Percentiles rank a stretch among this genome's conserved stretches.
phyloP scores from a whole-genome alignment of 371 early-diverging fungal species.

The Mucor racemosus region DNA sequence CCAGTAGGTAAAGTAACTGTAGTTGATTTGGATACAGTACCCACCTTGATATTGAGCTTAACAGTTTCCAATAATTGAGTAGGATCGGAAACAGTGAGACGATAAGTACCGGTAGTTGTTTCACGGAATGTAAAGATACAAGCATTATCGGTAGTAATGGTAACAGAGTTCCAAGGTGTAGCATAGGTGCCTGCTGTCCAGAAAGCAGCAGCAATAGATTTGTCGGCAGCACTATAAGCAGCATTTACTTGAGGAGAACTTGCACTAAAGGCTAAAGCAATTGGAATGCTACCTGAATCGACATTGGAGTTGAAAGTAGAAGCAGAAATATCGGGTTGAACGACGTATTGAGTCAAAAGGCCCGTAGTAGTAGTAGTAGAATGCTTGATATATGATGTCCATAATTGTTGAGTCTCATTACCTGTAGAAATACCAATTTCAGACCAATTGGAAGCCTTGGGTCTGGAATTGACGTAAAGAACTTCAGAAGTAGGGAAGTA shows the following conservation, averaged over 20 bases:
- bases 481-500: slow-evolving; percentile 22
- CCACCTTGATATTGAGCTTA: slow-evolving; percentile 19
- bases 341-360: slow-evolving; percentile 25
- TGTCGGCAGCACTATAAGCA: slow-evolving; percentile 23
- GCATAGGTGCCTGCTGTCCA: slow-evolving; percentile 30
- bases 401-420: slow-evolving; percentile 16
- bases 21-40: neutral
- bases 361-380: neutral
- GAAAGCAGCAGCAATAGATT: slow-evolving; percentile 30
- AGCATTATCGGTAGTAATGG: slow-evolving; percentile 12
- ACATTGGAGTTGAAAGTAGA: slow-evolving; percentile 10
- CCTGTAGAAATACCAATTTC: slow-evolving; percentile 35
- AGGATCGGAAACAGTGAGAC: slow-evolving; percentile 32
- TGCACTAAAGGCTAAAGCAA: slow-evolving; percentile 17
- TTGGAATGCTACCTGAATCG: neutral
- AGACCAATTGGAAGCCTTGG: slow-evolving; percentile 23
- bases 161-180: slow-evolving; percentile 23
- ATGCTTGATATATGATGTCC: slow-evolving; percentile 31
- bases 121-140: slow-evolving; percentile 18
- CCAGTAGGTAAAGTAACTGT: slow-evolving; percentile 21
- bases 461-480: slow-evolving; percentile 23
- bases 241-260: slow-evolving; percentile 29
- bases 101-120: neutral
- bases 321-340: slow-evolving; percentile 27
- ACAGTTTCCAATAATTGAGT: slow-evolving; percentile 21